These are phyloP conservation scores for Loxodes magnus DNA, from an alignment of 73 alveolate species.

Conservation along the genomic window DNA sequence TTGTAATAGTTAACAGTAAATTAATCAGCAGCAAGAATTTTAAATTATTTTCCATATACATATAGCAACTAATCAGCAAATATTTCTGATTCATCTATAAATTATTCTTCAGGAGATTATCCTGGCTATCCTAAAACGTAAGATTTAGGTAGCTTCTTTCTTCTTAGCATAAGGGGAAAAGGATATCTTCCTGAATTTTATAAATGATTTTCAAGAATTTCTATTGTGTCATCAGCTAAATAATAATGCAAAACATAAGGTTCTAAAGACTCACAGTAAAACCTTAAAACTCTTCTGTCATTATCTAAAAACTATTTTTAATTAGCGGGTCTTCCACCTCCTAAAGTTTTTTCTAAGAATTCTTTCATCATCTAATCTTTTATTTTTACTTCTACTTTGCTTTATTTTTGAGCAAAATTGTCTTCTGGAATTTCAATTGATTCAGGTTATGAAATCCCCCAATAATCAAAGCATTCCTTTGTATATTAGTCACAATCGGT, in stretches of 20 bases:
- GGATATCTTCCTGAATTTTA: conserved; percentile 83
- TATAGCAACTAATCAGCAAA: conserved; percentile 51
- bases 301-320: conserved; percentile 84
- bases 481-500: conserved; percentile 79
- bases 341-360: conserved; percentile 74
- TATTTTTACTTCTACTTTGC: conserved; percentile 17
- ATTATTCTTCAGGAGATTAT: conserved; percentile 63
- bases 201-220: conserved; percentile 79
- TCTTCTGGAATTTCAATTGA: conserved; percentile 36
- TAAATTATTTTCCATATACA: conserved; percentile 70
- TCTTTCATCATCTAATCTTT: conserved; percentile 66
- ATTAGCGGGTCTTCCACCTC: conserved; percentile 79
- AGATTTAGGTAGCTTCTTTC: conserved; percentile 75
- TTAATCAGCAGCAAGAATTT: conserved; percentile 76
- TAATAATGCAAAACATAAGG: conserved; percentile 76
- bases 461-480: conserved; percentile 65
- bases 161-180: conserved; percentile 72
- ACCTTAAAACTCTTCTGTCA: conserved; percentile 81
- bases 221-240: conserved; percentile 92
- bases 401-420: conserved; percentile 10
- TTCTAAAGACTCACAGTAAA: conserved; percentile 58
- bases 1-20: conserved; percentile 66
- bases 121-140: conserved; percentile 88
- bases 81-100: conserved; percentile 62
- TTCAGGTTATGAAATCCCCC: conserved; percentile 35